Evolutionary conservation across 768 basidiomycete species (phyloP).

Genomic region (Scleroderma bovista): DNA sequence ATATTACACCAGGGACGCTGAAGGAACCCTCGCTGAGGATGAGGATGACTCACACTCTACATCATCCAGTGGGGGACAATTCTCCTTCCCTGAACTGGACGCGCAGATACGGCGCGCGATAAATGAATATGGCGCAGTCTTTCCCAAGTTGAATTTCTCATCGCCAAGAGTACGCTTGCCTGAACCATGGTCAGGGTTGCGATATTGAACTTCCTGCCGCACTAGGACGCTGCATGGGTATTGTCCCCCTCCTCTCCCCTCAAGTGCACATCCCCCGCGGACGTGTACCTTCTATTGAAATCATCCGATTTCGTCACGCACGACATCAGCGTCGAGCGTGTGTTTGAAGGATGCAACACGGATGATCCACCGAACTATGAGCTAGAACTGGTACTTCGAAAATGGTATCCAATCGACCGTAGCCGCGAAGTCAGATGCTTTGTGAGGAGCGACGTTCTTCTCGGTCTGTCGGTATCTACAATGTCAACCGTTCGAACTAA

Average conservation of each 20-base stretch:
- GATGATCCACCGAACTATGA: slow-evolving; percentile 37
- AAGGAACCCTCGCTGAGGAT: slow-evolving; percentile 58
- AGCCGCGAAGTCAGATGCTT: slow-evolving; percentile 90
- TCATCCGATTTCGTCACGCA: slow-evolving; percentile 88
- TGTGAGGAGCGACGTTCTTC: slow-evolving; percentile 60
- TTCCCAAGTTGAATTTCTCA: slow-evolving; percentile 95
- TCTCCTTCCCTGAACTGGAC: slow-evolving; percentile 82
- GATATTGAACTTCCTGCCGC: background rate
- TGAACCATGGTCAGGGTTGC: background rate
- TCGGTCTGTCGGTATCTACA: slow-evolving; percentile 47
- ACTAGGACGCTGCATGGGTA: slow-evolving; percentile 93
- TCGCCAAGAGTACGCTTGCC: slow-evolving; percentile 59
- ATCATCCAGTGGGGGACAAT: slow-evolving; percentile 33
- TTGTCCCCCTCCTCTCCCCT: slow-evolving; percentile 78
- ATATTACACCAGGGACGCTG: slow-evolving; percentile 36
- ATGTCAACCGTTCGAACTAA: background rate
- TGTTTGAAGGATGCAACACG: slow-evolving; percentile 62
- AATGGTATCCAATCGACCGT: slow-evolving; percentile 83
- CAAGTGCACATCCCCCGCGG: slow-evolving; percentile 81
- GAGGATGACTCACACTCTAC: slow-evolving; percentile 38
- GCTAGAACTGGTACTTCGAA: slow-evolving; percentile 81
- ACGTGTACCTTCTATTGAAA: slow-evolving; percentile 89
- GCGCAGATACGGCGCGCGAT: slow-evolving; percentile 59
- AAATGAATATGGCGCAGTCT: slow-evolving; percentile 72
- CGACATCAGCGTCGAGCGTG: slow-evolving; percentile 53